Conservation (phyloP, 2,329 filamentous ascomycete genomes). For the Trichoderma sp. region DNA sequence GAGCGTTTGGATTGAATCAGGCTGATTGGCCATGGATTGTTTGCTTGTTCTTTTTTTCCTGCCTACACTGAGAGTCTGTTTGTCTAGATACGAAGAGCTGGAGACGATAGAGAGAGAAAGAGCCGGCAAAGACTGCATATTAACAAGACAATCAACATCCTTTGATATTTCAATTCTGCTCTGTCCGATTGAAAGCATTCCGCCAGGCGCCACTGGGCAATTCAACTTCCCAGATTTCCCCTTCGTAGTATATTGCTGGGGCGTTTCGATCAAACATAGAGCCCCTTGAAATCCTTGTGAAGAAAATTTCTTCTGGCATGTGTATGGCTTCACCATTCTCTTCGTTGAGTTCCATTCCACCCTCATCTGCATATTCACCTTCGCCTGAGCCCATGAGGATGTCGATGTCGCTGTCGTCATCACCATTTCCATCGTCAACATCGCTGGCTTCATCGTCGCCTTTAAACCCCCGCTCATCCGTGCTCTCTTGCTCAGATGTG, state of each 20-base stretch:
- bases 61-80: neutral
- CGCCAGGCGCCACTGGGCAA: neutral
- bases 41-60: neutral
- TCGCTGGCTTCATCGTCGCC: neutral
- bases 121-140: neutral
- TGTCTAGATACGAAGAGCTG: neutral
- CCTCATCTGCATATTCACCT: neutral
- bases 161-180: neutral
- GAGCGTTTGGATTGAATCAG: neutral
- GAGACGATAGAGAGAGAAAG: neutral
- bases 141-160: neutral
- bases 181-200: neutral
- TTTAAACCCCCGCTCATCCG: too few species aligned
- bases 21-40: neutral
- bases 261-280: neutral
- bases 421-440: neutral
- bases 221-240: neutral
- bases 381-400: neutral
- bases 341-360: neutral
- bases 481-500: neutral
- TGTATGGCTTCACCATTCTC: neutral
- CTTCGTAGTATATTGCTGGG: neutral
- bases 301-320: neutral
- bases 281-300: neutral
- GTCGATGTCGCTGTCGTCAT: neutral